Evolutionary conservation across 306 rosid species (phyloP).

Genomic region (Vigna mungo): DNA sequence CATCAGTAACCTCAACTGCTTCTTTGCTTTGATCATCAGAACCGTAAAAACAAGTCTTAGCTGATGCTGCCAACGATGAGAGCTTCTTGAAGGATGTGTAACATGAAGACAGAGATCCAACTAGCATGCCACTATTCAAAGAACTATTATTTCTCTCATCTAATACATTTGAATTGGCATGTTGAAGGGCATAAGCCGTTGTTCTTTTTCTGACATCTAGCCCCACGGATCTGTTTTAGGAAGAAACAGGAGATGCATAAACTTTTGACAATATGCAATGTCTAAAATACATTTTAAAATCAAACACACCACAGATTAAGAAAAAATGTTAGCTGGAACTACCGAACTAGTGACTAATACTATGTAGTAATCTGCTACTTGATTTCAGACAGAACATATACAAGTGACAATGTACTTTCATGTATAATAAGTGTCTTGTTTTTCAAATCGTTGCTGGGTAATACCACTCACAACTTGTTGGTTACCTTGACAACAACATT

Average conservation of each 20-base stretch:
- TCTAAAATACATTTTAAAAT: neutral
- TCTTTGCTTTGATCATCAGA: slow-evolving; percentile 46
- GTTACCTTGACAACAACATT: slow-evolving; percentile 1
- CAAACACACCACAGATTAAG: neutral
- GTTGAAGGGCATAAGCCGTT: slow-evolving; percentile 38
- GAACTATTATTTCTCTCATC: slow-evolving; percentile 47
- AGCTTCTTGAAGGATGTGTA: slow-evolving; percentile 46
- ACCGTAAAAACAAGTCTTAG: slow-evolving; percentile 43
- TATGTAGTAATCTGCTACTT: neutral
- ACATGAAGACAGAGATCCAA: slow-evolving; percentile 46
- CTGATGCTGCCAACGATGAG: slow-evolving; percentile 46
- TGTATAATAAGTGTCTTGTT: neutral
- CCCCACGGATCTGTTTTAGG: slow-evolving; percentile 50
- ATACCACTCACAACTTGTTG: neutral
- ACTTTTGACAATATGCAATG: slow-evolving; percentile 24
- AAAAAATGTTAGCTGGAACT: neutral
- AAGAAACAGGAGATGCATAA: slow-evolving; percentile 4
- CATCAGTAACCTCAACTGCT: slow-evolving; percentile 42
- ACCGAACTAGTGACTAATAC: neutral
- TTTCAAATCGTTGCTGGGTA: neutral
- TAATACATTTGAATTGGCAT: slow-evolving; percentile 43
- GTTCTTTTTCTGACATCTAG: slow-evolving; percentile 49
- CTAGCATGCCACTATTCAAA: slow-evolving; percentile 39
- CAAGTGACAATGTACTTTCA: neutral
- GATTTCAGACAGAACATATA: slow-evolving; percentile 3